Base-by-base conservation (phyloP, 208 protist species). In the Trypanosoma scelopori region DNA sequence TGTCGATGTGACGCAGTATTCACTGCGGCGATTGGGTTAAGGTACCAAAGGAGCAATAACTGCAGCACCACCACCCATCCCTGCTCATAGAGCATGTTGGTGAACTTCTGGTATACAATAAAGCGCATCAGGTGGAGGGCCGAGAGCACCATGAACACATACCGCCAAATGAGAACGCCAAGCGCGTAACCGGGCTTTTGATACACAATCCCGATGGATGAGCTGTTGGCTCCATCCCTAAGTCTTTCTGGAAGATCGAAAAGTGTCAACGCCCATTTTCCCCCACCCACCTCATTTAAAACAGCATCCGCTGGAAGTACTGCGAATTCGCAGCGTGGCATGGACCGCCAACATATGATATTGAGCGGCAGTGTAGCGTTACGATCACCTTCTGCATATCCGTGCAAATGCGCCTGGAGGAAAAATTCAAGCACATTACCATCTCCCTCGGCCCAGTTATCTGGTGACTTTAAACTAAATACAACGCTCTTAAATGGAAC, bases 71-170 rank as follows among this genome's bases (percentile, higher is more conserved):
- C n/a, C 35, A 89, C 79, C 79, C 84, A 91, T 27, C 27, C 53
- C 57, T 95, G 86, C 58, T 95, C 90, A 65, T 92, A 87, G 39
- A 93, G 47, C 35, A 65, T 79, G 63, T 67, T 82, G 13, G 84
- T 92, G 65, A 74, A 90, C 64, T 80, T 81, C 37, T 76, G 67
- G 48, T 82, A 76, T n/a, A 68, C 74, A 37, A 89, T 56, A 64
- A 94, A 94, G 39, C 85, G 81, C 39, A 90, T 42, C 9, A 78
- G 63, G 57, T 92, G 89, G 5, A 89, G 0, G 12, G 92, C 32
- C 0, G 85, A 85, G 12, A 94, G 37, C 20, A 87, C 42, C 12
- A 92, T 47, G 37, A 90, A 85, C 22, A 78, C 22, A 70, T 92
- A 94, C n/a, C 89, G 83, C 76, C 76, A 85, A 18, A 85, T 57